These are phyloP conservation scores for Aaosphaeria pasadenensis DNA, from an alignment of 2,329 filamentous ascomycete species.

Conservation along the genomic window DNA sequence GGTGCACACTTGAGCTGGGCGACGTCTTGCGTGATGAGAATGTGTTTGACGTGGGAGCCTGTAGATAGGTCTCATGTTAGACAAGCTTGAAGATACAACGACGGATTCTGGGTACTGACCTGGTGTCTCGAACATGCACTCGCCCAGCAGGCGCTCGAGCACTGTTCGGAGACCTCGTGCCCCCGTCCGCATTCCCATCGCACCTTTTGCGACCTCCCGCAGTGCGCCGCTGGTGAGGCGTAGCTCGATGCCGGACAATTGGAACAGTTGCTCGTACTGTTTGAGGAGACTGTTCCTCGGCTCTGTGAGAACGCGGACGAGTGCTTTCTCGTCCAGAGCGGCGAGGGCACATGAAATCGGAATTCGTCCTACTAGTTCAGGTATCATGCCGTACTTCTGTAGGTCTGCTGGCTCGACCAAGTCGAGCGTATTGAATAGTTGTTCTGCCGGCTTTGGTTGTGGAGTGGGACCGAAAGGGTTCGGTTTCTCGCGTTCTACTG, in stretches of 20 bases:
- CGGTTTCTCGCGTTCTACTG: conserved; percentile 21
- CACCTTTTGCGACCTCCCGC: conserved; percentile 74
- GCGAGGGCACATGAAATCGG: conserved; percentile 86
- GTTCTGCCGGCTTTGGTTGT: conserved; percentile 14
- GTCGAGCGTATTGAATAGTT: conserved; percentile 59
- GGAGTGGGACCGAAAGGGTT: conserved; percentile 15
- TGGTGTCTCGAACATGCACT: conserved; percentile 49
- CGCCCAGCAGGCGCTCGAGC: conserved; percentile 45
- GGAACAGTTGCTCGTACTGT: conserved; percentile 87
- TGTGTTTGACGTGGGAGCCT: conserved; percentile 44
- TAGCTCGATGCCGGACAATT: conserved; percentile 72
- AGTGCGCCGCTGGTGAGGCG: conserved; percentile 80
- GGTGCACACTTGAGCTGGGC: conserved; percentile 41
- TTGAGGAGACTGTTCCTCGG: conserved; percentile 83
- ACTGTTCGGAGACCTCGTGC: conserved; percentile 48
- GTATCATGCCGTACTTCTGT: conserved; percentile 86
- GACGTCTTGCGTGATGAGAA: conserved; percentile 46
- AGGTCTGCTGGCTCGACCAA: conserved; percentile 73
- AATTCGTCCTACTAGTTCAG: conserved; percentile 91
- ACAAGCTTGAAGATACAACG: background rate
- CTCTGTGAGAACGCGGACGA: conserved; percentile 87
- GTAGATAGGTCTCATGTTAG: background rate
- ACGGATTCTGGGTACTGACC: conserved; percentile 17
- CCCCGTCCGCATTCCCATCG: conserved; percentile 69
- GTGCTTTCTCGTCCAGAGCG: conserved; percentile 63